These are phyloP conservation scores for Nothophytophthora sp. DNA, from an alignment of 352 stramenopile genomes.

Conservation along the genomic window DNA sequence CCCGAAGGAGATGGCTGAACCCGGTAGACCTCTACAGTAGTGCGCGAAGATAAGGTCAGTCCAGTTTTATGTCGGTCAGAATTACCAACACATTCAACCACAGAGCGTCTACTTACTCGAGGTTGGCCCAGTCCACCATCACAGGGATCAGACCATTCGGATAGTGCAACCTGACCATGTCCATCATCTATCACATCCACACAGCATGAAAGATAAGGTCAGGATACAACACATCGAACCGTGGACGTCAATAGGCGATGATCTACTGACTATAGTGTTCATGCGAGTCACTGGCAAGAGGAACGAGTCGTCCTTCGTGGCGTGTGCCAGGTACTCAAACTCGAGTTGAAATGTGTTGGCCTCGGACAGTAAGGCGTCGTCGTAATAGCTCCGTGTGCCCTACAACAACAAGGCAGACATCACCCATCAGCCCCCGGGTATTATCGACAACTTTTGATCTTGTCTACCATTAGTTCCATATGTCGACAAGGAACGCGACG, in stretches of 20 bases:
- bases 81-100: neutral
- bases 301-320: constrained; percentile 39
- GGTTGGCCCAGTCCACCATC: constrained; percentile 27
- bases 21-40: constrained; percentile 8
- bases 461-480: constrained; percentile 43
- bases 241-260: no score
- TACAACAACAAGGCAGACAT: constrained; percentile 12
- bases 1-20: constrained; percentile 46
- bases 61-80: no score
- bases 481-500: constrained; percentile 38
- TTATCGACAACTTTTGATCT: no score
- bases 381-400: constrained; percentile 4
- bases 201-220: neutral
- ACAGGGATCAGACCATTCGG: constrained; percentile 52
- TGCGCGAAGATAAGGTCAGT: neutral
- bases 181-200: constrained; percentile 25
- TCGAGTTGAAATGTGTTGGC: constrained; percentile 66
- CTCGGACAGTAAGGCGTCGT: constrained; percentile 42
- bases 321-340: constrained; percentile 50
- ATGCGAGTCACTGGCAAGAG: constrained; percentile 35
- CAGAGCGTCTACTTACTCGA: constrained; percentile 14
- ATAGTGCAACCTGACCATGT: constrained; percentile 29
- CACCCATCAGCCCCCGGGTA: neutral
- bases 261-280: constrained; percentile 38
- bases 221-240: neutral